Conservation (phyloP, 2,329 filamentous ascomycete genomes). For the Clonostachys rosea region DNA sequence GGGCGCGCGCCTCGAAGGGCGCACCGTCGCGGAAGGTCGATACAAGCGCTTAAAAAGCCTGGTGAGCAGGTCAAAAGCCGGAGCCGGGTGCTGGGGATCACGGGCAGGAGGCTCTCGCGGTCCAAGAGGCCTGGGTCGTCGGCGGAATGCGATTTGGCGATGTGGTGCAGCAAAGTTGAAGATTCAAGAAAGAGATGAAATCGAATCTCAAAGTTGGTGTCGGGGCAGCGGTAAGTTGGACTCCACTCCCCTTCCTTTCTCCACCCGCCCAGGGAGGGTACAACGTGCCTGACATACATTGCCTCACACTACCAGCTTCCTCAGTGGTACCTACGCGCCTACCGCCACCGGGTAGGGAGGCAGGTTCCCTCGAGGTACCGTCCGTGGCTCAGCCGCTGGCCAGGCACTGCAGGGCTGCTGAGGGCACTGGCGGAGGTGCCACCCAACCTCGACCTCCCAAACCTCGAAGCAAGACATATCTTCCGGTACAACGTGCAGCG, state of each 20-base stretch:
- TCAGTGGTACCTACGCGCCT: too few species aligned
- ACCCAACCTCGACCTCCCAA: too few species aligned
- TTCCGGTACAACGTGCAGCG: too few species aligned
- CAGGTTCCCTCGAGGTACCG: too few species aligned
- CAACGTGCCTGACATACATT: too few species aligned
- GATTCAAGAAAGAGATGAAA: conserved; percentile 3
- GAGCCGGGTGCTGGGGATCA: too few species aligned
- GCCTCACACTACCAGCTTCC: too few species aligned
- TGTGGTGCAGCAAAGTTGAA: background rate
- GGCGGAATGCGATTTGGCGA: background rate
- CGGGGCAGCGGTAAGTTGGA: background rate
- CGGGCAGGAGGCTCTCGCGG: background rate
- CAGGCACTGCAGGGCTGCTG: too few species aligned
- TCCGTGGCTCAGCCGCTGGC: too few species aligned
- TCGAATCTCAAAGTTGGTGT: conserved; percentile 2
- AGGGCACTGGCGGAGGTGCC: too few species aligned
- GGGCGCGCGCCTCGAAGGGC: conserved; percentile 1
- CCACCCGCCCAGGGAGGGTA: background rate
- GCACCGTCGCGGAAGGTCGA: conserved; percentile 1
- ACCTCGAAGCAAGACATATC: too few species aligned
- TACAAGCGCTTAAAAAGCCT: background rate
- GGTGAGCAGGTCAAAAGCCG: background rate
- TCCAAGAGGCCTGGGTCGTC: background rate
- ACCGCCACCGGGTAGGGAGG: too few species aligned
- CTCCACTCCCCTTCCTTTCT: background rate